Percentiles rank a stretch among this genome's conserved stretches.
These are phyloP conservation scores for Beta lomatogona DNA, from an alignment of 179 eudicot species.

Conservation along the genomic window DNA sequence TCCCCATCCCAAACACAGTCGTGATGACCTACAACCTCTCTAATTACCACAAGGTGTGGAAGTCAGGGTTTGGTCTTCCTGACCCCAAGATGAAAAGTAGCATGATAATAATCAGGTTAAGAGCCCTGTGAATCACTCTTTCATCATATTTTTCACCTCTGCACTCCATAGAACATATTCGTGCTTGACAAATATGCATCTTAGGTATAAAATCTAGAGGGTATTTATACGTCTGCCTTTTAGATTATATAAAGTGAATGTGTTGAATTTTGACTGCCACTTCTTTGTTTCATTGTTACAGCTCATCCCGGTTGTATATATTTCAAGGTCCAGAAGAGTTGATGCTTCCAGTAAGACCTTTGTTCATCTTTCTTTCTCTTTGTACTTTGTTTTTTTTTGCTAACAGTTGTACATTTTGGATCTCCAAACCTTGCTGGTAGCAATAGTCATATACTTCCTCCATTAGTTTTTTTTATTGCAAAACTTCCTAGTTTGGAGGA, in stretches of 20 bases:
- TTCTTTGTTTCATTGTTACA: conserved; percentile 33
- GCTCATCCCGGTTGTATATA: conserved; percentile 89
- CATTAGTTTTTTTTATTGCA: too few species aligned
- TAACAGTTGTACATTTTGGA: not conserved
- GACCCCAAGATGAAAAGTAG: not conserved
- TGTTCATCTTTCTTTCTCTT: not conserved
- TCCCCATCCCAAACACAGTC: not conserved
- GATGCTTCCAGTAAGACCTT: conserved; percentile 78
- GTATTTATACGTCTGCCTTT: not conserved
- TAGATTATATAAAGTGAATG: not conserved
- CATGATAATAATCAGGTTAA: not conserved
- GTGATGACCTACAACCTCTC: not conserved
- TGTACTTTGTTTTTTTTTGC: not conserved
- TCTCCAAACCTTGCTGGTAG: not conserved
- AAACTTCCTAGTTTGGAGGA: too few species aligned
- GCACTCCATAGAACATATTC: not conserved
- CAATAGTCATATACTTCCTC: not conserved
- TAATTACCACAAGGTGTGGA: not conserved
- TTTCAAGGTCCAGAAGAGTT: conserved; percentile 93
- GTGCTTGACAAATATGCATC: not conserved
- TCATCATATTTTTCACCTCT: not conserved
- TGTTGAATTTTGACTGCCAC: conserved; percentile 12
- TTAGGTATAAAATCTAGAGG: not conserved
- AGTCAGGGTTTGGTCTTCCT: not conserved
- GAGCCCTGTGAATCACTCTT: not conserved